These are phyloP conservation scores for Biscogniauxia mediterranea DNA, from an alignment of 2,329 filamentous ascomycete genomes.

Conservation along the genomic window DNA sequence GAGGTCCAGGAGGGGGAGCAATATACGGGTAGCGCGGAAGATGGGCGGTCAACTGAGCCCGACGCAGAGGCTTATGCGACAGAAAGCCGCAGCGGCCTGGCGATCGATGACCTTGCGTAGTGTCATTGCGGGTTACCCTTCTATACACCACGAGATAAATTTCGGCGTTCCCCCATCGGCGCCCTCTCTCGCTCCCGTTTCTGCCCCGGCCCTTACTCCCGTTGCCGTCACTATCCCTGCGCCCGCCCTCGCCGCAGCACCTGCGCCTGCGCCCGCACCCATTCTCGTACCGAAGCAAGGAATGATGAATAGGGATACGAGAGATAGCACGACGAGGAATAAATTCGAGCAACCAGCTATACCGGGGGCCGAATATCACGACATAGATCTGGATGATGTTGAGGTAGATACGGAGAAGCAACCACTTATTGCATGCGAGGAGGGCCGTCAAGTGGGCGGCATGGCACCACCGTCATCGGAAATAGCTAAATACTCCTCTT, in stretches of 20 bases:
- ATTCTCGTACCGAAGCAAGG: background rate
- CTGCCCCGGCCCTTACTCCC: background rate
- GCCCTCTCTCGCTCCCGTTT: background rate
- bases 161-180: background rate
- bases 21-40: slow-evolving; percentile 11
- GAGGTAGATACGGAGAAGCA: slow-evolving; percentile 23
- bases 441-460: slow-evolving; percentile 2
- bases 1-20: slow-evolving; percentile 9
- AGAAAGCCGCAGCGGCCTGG: slow-evolving; percentile 43
- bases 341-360: background rate
- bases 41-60: slow-evolving; percentile 34
- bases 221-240: background rate
- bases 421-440: slow-evolving; percentile 5
- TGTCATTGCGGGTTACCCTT: background rate
- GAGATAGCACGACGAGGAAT: background rate
- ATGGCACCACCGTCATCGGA: background rate
- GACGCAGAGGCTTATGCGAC: slow-evolving; percentile 40
- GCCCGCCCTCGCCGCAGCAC: too few species aligned
- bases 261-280: too few species aligned
- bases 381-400: slow-evolving; percentile 2
- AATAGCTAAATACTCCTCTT: background rate
- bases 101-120: slow-evolving; percentile 33
- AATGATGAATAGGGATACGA: background rate
- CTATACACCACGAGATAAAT: slow-evolving; percentile 1
- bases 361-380: slow-evolving; percentile 3